These are phyloP conservation scores for Colletotrichum cordylinicola DNA, from an alignment of 2,329 filamentous ascomycete species.

Conservation along the genomic window DNA sequence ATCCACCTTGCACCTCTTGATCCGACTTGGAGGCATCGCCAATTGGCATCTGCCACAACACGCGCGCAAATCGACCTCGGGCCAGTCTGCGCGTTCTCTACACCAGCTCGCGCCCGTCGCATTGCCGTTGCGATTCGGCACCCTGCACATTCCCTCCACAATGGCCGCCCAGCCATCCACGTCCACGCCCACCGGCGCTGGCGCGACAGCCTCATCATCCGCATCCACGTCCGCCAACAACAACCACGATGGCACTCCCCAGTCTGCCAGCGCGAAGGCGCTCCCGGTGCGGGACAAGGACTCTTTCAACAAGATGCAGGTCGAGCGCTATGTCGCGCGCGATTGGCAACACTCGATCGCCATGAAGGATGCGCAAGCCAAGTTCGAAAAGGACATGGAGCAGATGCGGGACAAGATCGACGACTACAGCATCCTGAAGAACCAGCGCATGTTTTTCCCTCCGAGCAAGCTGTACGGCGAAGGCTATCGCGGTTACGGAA, in stretches of 20 bases:
- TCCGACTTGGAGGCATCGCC: constrained; percentile 14
- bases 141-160: constrained; percentile 32
- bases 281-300: constrained; percentile 60
- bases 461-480: constrained; percentile 67
- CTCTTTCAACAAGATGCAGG: constrained; percentile 56
- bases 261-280: constrained; percentile 20
- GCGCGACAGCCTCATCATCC: constrained; percentile 36
- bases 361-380: constrained; percentile 55
- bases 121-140: constrained; percentile 42
- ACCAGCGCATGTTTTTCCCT: constrained; percentile 60
- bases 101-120: constrained; percentile 28
- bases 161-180: constrained; percentile 52
- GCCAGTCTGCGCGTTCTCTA: neutral
- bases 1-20: constrained; percentile 14
- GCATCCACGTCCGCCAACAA: constrained; percentile 32
- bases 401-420: constrained; percentile 71
- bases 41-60: constrained; percentile 20
- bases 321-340: constrained; percentile 59
- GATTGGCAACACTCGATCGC: constrained; percentile 61
- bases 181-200: constrained; percentile 26
- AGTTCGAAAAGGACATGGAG: constrained; percentile 62
- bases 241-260: constrained; percentile 18
- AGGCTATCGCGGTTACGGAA: constrained; percentile 90
- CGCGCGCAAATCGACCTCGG: constrained; percentile 8
- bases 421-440: constrained; percentile 69